Percentiles rank a stretch among this genome's conserved stretches.
These are phyloP conservation scores for Aspergillus bombycis DNA, from an alignment of 2,329 filamentous ascomycete genomes.

Conservation along the genomic window DNA sequence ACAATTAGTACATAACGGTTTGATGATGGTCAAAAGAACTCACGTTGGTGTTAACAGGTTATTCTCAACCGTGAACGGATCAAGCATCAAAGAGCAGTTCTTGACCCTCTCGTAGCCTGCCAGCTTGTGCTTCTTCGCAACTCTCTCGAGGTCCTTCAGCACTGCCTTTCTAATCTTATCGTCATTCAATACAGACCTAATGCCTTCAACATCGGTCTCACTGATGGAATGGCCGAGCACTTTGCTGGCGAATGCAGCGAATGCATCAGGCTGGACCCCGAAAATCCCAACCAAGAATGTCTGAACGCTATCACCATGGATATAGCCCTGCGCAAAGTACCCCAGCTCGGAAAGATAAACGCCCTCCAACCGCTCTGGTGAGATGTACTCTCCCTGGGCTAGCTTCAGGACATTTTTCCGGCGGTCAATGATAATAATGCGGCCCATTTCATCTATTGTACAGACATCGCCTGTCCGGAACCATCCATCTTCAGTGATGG, in stretches of 20 bases:
- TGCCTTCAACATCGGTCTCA: slow-evolving; percentile 21
- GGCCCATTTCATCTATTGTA: slow-evolving; percentile 79
- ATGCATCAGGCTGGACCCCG: slow-evolving; percentile 81
- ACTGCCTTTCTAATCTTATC: slow-evolving; percentile 74
- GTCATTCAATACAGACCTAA: slow-evolving; percentile 70
- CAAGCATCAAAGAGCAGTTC: slow-evolving; percentile 73
- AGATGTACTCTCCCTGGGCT: slow-evolving; percentile 96
- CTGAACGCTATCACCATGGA: slow-evolving; percentile 87
- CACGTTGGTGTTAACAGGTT: slow-evolving; percentile 65
- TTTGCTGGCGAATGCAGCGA: slow-evolving; percentile 78
- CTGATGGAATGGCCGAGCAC: slow-evolving; percentile 70
- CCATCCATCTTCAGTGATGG: slow-evolving; percentile 87
- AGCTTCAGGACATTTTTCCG: slow-evolving; percentile 99
- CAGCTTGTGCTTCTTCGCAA: slow-evolving; percentile 83
- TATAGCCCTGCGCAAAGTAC: slow-evolving; percentile 78
- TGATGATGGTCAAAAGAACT: slow-evolving; percentile 26
- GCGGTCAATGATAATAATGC: slow-evolving; percentile 91
- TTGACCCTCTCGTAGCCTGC: slow-evolving; percentile 86
- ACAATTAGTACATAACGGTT: slow-evolving; percentile 22
- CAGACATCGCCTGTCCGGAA: slow-evolving; percentile 95
- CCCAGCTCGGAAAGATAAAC: slow-evolving; percentile 82
- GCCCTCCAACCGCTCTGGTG: slow-evolving; percentile 95
- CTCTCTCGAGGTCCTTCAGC: slow-evolving; percentile 74
- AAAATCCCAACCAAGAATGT: slow-evolving; percentile 83
- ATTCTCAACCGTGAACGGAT: slow-evolving; percentile 93